These are phyloP conservation scores for Rhodomyrtus psidioides DNA, from an alignment of 441 rosid genomes.

Conservation along the genomic window DNA sequence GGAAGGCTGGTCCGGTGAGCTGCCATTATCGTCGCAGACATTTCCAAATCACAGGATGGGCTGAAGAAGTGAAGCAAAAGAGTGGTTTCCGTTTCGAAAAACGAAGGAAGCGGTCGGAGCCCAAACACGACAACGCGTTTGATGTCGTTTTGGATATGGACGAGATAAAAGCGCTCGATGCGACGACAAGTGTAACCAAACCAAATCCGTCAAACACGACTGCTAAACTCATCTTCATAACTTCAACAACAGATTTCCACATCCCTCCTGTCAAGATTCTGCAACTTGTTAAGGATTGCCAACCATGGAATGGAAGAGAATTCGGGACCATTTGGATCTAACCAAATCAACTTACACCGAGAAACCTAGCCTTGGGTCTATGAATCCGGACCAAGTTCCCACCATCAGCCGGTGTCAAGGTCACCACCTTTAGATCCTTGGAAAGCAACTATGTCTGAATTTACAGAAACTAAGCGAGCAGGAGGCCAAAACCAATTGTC, in stretches of 20 bases:
- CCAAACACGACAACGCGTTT: background rate
- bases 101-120: background rate
- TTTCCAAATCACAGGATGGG: background rate
- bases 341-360: background rate
- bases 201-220: background rate
- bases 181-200: background rate
- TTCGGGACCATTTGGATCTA: background rate
- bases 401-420: background rate
- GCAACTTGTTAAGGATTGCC: background rate
- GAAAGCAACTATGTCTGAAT: background rate
- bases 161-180: background rate
- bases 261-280: background rate
- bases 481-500: background rate
- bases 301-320: background rate
- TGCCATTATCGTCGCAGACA: conserved; percentile 1
- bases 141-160: background rate
- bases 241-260: background rate
- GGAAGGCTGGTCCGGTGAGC: background rate
- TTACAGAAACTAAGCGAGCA: background rate
- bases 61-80: background rate
- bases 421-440: background rate
- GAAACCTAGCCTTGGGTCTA: background rate
- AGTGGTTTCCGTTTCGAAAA: background rate
- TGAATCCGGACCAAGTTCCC: background rate
- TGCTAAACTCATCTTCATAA: background rate